Base-by-base conservation (phyloP, 148 eudicot species). In the Amaranthus hypochondriacus region DNA sequence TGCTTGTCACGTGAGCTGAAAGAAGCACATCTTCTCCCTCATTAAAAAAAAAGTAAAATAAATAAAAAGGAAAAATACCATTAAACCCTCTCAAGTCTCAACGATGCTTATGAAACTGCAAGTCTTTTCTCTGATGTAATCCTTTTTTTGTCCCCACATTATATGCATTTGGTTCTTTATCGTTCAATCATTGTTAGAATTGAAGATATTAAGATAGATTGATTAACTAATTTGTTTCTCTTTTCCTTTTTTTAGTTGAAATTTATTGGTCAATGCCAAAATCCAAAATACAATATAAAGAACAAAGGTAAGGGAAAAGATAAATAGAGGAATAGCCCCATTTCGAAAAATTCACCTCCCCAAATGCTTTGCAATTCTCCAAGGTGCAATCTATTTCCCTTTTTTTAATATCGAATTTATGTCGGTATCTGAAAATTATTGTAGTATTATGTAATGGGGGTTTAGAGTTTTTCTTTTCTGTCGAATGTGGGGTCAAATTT, bases 211-310 rank as follows among this genome's bases (percentile, higher is more conserved):
- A 2, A 14, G 6, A 67, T n/a, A 12, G 5, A 11, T 8, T 14
- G 47, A 46, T 56, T 43, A 8, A 5, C 11, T 68, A 56, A 67
- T 49, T 13, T 52, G 10, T 71, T 6, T n/a, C 56, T 67, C 49
- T 75, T 68, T 42, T 28, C 15, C 4, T 59, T 48, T 59, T 49
- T 44, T 56, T 50, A 9, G 9, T 56, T 48, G n/a, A 15, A 61
- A 61, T 73, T 72, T 60, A 59, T 58, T 58, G 43, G 60, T 68
- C 57, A 59, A 75, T 68, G 59, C 79, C 74, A 62, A 76, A 76
- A 69, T 7, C 74, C 79, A 69, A 50, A 69, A 76, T 69, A 70
- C 74, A 61, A 60, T 28, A 0, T 60, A 69, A 69, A 43, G 61
- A 51, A 61, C 66, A 68, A 51, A 43, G 52, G 7, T 53, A 21